These are phyloP conservation scores for Hygrocybe coccinea DNA, from an alignment of 768 basidiomycete species.

Conservation along the genomic window DNA sequence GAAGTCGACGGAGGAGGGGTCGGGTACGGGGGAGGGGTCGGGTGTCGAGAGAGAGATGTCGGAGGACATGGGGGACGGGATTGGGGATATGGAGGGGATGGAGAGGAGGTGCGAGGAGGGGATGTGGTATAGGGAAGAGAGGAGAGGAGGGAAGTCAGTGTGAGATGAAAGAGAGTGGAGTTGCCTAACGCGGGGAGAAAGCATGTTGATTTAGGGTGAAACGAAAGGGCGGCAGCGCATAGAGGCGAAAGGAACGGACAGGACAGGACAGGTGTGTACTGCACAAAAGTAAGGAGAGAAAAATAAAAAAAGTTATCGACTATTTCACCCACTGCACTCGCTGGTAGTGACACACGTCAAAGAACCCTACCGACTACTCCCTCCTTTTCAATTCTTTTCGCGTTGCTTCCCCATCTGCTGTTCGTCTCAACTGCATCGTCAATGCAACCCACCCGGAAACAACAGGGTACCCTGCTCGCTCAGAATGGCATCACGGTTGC, in stretches of 20 bases:
- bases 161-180: conserved; percentile 16
- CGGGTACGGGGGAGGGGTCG: conserved; percentile 36
- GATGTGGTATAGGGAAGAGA: no score
- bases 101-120: conserved; percentile 16
- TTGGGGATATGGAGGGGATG: conserved; percentile 6
- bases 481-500: no score
- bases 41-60: neutral
- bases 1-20: conserved; percentile 70
- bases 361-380: no score
- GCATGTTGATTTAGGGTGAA: neutral
- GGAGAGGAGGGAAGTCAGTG: conserved; percentile 4
- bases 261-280: conserved; percentile 10
- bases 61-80: neutral
- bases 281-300: no score
- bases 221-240: neutral
- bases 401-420: no score
- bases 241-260: conserved; percentile 24
- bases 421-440: no score
- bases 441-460: no score
- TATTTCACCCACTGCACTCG: no score
- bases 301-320: no score
- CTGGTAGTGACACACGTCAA: no score
- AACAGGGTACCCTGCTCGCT: no score
- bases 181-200: neutral
- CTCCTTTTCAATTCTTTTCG: no score